These are phyloP conservation scores for Paraconiothyrium sp. DNA, from an alignment of 2,329 filamentous ascomycete genomes.

Conservation along the genomic window DNA sequence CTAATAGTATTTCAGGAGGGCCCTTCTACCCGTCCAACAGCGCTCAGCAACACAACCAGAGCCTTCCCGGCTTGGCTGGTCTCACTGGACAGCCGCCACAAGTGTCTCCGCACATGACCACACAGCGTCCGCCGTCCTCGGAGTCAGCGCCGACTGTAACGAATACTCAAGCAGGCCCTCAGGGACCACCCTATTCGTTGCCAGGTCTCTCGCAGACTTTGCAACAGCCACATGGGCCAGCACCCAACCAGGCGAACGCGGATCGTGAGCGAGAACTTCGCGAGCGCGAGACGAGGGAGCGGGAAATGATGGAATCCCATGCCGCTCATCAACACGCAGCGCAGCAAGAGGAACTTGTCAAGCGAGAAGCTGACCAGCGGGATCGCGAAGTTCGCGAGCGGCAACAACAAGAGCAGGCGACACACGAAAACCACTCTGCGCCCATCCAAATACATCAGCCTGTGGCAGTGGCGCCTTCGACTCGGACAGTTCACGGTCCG, in stretches of 20 bases:
- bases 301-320: constrained; percentile 64
- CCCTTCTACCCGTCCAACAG: constrained; percentile 54
- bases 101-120: constrained; percentile 47
- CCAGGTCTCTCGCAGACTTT: constrained; percentile 57
- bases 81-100: constrained; percentile 57
- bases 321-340: constrained; percentile 40
- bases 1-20: constrained; percentile 38
- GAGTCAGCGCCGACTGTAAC: constrained; percentile 48
- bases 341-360: constrained; percentile 65
- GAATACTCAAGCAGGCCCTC: constrained; percentile 41
- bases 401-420: constrained; percentile 74
- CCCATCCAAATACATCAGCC: constrained; percentile 95
- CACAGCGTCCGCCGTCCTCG: constrained; percentile 48
- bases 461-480: constrained; percentile 79
- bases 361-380: constrained; percentile 57
- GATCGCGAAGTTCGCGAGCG: constrained; percentile 71
- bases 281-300: constrained; percentile 54
- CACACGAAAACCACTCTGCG: constrained; percentile 86
- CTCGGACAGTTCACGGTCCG: constrained; percentile 84
- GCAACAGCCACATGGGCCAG: constrained; percentile 49
- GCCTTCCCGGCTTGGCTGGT: constrained; percentile 55
- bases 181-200: constrained; percentile 54
- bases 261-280: constrained; percentile 61
- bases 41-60: constrained; percentile 50
- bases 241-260: constrained; percentile 44